phyloP scores from a whole-genome alignment of 352 stramenopile species.

The Discostella stelligera region DNA sequence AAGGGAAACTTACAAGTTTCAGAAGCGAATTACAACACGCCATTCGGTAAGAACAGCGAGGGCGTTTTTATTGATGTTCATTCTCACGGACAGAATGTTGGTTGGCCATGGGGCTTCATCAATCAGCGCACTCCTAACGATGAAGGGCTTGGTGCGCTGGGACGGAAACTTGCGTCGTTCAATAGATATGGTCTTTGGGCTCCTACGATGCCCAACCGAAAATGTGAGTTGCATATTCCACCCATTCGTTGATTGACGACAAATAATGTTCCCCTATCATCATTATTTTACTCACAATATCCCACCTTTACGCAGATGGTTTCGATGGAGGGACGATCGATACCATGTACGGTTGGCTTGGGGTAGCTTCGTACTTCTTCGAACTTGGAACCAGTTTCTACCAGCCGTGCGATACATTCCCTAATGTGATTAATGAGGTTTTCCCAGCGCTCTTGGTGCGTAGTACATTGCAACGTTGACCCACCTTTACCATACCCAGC shows the following conservation, averaged over 20 bases:
- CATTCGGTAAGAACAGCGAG: slow-evolving; percentile 3
- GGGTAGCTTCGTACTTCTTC: slow-evolving; percentile 14
- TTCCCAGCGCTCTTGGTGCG: slow-evolving; percentile 14
- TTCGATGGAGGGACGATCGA: slow-evolving; percentile 22
- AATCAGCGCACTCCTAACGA: slow-evolving; percentile 19
- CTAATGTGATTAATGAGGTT: slow-evolving; percentile 10
- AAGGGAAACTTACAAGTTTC: slow-evolving; percentile 1
- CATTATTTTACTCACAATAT: neutral
- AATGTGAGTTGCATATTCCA: slow-evolving; percentile 10
- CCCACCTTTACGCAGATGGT: slow-evolving; percentile 4
- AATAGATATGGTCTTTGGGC: slow-evolving; percentile 8
- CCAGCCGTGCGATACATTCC: slow-evolving; percentile 4
- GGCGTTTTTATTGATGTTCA: slow-evolving; percentile 28
- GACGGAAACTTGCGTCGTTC: slow-evolving; percentile 11
- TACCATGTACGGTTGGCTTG: slow-evolving; percentile 19
- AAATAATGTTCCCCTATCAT: neutral
- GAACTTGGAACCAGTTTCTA: slow-evolving; percentile 20
- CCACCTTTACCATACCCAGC: neutral
- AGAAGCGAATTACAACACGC: slow-evolving; percentile 3
- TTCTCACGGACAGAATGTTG: slow-evolving; percentile 9
- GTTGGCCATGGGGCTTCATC: slow-evolving; percentile 19
- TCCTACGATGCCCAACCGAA: slow-evolving; percentile 9
- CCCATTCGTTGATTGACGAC: neutral
- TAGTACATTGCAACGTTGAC: neutral
- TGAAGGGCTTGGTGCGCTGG: slow-evolving; percentile 7